Evolutionary conservation across 1,139 yeast genomes (phyloP).

Genomic region (Taphrina sp.): DNA sequence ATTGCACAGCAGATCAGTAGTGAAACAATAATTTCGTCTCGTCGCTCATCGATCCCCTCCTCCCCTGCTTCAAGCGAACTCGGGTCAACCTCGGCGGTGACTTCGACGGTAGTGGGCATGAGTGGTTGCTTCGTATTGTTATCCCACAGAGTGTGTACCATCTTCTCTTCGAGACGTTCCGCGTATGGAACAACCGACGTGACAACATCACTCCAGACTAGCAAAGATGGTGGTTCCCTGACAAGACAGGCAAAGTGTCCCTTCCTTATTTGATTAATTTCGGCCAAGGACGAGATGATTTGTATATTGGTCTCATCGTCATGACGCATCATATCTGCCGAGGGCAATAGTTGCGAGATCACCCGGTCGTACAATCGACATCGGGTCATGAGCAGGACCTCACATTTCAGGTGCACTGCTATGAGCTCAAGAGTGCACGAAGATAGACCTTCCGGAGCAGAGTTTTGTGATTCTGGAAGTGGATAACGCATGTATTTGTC

Average conservation of each 20-base stretch:
- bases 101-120: conserved; percentile 12
- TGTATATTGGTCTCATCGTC: conserved; percentile 11
- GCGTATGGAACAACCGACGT: conserved; percentile 10
- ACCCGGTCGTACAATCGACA: background rate
- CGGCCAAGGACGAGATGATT: background rate
- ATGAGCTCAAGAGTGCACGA: conserved; percentile 3
- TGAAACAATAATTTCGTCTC: conserved; percentile 4
- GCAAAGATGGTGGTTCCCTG: conserved; percentile 28
- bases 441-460: background rate
- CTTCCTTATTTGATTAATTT: conserved; percentile 20
- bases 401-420: too few species aligned
- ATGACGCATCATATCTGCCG: conserved; percentile 7
- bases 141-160: conserved; percentile 25
- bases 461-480: background rate
- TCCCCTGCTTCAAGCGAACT: conserved; percentile 6
- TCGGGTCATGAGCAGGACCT: conserved; percentile 3
- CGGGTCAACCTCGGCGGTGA: conserved; percentile 19
- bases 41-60: background rate
- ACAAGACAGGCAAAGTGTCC: conserved; percentile 35
- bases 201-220: conserved; percentile 36
- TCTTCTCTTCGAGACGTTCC: conserved; percentile 5
- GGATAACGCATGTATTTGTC: background rate
- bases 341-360: conserved; percentile 3
- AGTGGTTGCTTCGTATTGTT: conserved; percentile 2
- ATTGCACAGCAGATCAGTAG: conserved; percentile 7